Percentiles rank a stretch among this genome's conserved stretches.
Evolutionary conservation across 768 basidiomycete genomes (phyloP).

Genomic region (Psilocybe cubensis): DNA sequence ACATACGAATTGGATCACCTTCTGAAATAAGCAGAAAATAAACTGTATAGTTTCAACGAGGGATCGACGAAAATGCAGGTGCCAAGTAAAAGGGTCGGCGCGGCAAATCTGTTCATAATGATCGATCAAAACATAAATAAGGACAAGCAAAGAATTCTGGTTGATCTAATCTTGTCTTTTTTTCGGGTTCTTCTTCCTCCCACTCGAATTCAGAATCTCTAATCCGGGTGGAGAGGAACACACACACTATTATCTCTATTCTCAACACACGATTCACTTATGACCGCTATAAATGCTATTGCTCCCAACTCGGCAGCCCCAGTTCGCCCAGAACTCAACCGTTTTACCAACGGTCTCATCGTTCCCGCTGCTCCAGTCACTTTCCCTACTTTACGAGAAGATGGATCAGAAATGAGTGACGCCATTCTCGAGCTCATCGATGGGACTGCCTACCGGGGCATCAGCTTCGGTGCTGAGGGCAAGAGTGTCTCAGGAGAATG

Average conservation of each 20-base stretch:
- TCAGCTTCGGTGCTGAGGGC: conserved; percentile 90
- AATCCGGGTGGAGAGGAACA: conserved; percentile 55
- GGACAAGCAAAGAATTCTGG: conserved; percentile 39
- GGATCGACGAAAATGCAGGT: too few species aligned
- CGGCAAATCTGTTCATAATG: not conserved
- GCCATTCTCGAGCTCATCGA: conserved; percentile 89
- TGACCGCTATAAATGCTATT: conserved; percentile 19
- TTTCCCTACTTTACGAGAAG: conserved; percentile 30
- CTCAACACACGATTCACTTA: conserved; percentile 12
- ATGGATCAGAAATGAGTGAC: conserved; percentile 42
- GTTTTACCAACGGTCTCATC: conserved; percentile 42
- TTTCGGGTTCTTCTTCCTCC: conserved; percentile 56
- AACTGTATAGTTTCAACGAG: too few species aligned
- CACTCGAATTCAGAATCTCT: conserved; percentile 41
- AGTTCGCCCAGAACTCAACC: conserved; percentile 46
- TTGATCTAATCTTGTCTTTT: conserved; percentile 37
- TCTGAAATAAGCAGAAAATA: too few species aligned
- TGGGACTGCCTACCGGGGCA: conserved; percentile 85
- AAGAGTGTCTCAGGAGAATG: conserved; percentile 97
- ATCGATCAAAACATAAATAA: conserved; percentile 22
- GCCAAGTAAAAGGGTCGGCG: not conserved
- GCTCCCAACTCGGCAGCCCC: conserved; percentile 37
- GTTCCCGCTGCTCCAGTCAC: conserved; percentile 41
- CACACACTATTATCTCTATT: conserved; percentile 15
- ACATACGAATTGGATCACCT: too few species aligned